A percentile compares a stretch with the other conserved stretches of the same genome.
Evolutionary conservation across 306 rosid species (phyloP).

Genomic region (Luffa acutangula): DNA sequence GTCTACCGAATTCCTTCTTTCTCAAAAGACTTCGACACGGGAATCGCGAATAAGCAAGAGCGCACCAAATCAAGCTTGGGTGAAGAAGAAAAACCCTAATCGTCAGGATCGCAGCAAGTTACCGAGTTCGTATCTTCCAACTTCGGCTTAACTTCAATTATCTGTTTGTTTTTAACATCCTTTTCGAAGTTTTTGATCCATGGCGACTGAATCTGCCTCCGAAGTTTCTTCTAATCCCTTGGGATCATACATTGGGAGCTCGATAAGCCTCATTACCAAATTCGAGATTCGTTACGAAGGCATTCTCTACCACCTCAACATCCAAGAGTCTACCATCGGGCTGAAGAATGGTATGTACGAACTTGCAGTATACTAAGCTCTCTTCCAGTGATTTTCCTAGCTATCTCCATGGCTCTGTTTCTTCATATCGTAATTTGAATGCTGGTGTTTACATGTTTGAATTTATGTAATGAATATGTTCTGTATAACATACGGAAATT

Average conservation of each 20-base stretch:
- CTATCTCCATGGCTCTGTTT: background rate
- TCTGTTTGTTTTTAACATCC: background rate
- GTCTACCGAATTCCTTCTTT: background rate
- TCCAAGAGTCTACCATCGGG: conserved; percentile 49
- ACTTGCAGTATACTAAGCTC: background rate
- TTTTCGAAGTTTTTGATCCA: conserved; percentile 5
- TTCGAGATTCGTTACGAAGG: conserved; percentile 77
- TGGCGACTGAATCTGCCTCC: conserved; percentile 32
- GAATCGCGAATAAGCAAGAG: background rate
- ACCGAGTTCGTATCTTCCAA: background rate
- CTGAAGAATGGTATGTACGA: conserved; percentile 33
- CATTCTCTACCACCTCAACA: conserved; percentile 31
- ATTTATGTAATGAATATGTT: background rate
- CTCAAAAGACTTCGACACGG: background rate
- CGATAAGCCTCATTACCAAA: conserved; percentile 55
- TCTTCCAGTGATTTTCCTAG: background rate
- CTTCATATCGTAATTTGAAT: background rate
- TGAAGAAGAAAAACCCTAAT: background rate
- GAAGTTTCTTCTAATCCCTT: conserved; percentile 20
- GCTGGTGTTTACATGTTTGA: background rate
- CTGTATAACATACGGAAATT: background rate
- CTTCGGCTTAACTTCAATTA: background rate
- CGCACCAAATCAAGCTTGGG: background rate
- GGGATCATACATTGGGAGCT: conserved; percentile 34
- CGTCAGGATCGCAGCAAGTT: background rate